Percentiles rank a stretch among this genome's conserved stretches.
Conservation (phyloP, 225 moss, liverwort and hornwort species). For the Climacium dendroides region DNA sequence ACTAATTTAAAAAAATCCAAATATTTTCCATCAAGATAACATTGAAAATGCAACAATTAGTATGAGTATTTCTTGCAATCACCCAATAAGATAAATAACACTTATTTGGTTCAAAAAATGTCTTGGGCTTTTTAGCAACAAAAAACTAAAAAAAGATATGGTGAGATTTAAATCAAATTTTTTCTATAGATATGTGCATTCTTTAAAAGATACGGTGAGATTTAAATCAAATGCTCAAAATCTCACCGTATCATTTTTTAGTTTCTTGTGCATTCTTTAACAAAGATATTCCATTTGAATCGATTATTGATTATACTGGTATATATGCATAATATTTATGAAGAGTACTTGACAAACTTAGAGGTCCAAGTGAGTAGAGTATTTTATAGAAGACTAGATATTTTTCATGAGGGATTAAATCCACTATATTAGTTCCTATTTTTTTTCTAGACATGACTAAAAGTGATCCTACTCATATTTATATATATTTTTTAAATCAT, state of each 20-base stretch:
- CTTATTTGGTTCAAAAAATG: background rate
- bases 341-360: background rate
- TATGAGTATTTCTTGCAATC: background rate
- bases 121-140: background rate
- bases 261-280: too few relatives aligned
- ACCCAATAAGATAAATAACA: background rate
- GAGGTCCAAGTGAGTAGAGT: fast-evolving
- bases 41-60: background rate
- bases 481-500: background rate
- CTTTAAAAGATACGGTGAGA: too few relatives aligned
- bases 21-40: background rate
- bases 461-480: too few relatives aligned
- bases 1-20: background rate
- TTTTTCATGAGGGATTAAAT: background rate
- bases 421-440: background rate
- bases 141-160: too few relatives aligned
- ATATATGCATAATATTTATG: background rate
- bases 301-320: background rate
- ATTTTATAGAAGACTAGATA: background rate
- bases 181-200: too few relatives aligned
- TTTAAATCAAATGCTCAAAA: too few relatives aligned
- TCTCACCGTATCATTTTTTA: too few relatives aligned
- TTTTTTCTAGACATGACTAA: too few relatives aligned
- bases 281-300: background rate
- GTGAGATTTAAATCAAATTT: too few relatives aligned